Conservation (phyloP, 495 filamentous ascomycete genomes). For the Articulospora tetracladia region DNA sequence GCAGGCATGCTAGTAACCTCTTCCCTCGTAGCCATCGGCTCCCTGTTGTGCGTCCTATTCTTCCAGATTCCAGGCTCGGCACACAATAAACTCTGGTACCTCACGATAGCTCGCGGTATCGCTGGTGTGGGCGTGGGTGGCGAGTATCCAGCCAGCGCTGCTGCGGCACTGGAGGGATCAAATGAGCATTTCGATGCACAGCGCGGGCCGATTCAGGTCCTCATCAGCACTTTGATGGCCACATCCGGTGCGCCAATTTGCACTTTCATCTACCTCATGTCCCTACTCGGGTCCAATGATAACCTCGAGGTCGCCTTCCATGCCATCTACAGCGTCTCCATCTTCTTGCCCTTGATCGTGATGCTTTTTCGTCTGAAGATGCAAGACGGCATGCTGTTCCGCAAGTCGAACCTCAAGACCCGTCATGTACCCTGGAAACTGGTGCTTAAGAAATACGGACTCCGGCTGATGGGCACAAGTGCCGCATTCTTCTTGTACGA, state of each 20-base stretch:
- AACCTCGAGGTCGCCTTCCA: constrained; percentile 26
- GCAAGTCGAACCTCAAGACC: constrained; percentile 10
- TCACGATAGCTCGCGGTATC: constrained; percentile 4
- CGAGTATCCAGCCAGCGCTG: constrained; percentile 2
- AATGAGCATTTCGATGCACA: constrained; percentile 31
- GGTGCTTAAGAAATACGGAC: constrained; percentile 9
- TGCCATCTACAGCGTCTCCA: background rate
- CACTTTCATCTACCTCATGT: constrained; percentile 36
- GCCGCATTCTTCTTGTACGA: constrained; percentile 41
- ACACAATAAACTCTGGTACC: constrained; percentile 1
- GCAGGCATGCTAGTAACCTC: constrained; percentile 4
- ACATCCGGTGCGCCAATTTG: constrained; percentile 34
- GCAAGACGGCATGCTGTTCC: constrained; percentile 11
- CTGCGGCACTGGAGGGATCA: constrained; percentile 15
- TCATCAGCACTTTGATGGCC: constrained; percentile 36
- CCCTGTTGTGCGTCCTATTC: background rate
- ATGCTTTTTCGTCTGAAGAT: constrained; percentile 33
- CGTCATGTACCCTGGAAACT: constrained; percentile 12
- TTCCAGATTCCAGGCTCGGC: background rate
- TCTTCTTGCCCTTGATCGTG: constrained; percentile 18
- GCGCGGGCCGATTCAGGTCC: background rate
- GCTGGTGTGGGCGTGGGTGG: constrained; percentile 3
- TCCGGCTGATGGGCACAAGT: constrained; percentile 9
- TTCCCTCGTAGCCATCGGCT: constrained; percentile 1
- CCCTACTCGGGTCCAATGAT: constrained; percentile 34